Base-by-base conservation (phyloP, 169 alveolate species). In the Eimeria falciformis region DNA sequence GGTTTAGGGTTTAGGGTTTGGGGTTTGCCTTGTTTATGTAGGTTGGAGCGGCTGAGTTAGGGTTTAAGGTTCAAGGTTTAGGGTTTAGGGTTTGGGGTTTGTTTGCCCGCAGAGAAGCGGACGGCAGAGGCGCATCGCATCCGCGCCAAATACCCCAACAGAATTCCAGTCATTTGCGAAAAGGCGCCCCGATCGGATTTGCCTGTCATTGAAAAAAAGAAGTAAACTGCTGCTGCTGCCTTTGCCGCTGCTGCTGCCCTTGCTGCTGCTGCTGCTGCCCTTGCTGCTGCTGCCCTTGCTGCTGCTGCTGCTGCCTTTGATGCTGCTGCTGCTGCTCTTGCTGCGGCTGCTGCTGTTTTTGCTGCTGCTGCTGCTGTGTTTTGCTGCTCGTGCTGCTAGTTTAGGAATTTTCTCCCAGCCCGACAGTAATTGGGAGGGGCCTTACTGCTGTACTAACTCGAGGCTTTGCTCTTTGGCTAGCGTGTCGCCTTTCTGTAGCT, bases 141-240 rank as follows among this genome's bases (percentile, higher is more conserved):
- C 43, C 94, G 94, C 84, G 97, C 96, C 40, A 94, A 96, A 92
- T 96, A 97, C 92, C 97, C 97, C 29, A 97, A 97, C 90, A 91
- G 98, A 47, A 94, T 97, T 27, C 98, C 98, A 0, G 97, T 97
- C 65, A 97, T 97, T 11, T 95, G 97, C 88, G 73, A 97, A 92
- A 96, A 95, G 94, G 95, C 95, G 12, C 90, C 90, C 37, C 93
- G 94, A 46, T 79, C 95, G 17, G 92, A 89, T 66, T 94, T 94
- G 62, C 95, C 95, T 2, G 95, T 91, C 33, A 94, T 94, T 65
- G 95, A 92, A 86, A 92, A 92, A 79, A 94, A 87, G 90, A 93
- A 90, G 92, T 93, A 23, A 69, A 69, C 50, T n/a, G 69, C 45
- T 55, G 43, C 33, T 25, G 18, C 46, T 29, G 12, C 53, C 23